Percentiles rank a stretch among this genome's conserved stretches.
phyloP scores from a whole-genome alignment of 495 filamentous ascomycete species.

The Penicillium soppii region DNA sequence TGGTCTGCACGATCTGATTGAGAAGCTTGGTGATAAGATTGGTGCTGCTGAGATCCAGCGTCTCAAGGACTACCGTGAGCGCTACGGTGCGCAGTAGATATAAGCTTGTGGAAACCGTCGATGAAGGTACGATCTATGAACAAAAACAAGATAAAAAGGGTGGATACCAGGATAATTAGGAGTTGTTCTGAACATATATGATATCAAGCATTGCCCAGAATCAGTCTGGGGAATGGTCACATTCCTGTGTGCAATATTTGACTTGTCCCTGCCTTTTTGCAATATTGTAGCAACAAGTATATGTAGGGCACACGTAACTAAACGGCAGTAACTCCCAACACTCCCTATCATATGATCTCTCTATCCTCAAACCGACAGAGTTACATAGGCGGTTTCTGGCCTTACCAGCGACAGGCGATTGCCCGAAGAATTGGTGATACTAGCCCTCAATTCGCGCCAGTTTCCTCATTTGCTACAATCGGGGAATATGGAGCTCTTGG shows the following conservation, averaged over 20 bases:
- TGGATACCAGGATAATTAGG: constrained; percentile 24
- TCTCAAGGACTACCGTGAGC: constrained; percentile 74
- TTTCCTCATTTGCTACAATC: constrained; percentile 4
- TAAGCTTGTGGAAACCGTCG: constrained; percentile 1
- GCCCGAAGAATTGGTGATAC: constrained; percentile 5
- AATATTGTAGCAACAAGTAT: background rate
- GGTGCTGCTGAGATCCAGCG: constrained; percentile 62
- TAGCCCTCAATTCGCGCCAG: background rate
- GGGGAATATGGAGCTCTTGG: constrained; percentile 4
- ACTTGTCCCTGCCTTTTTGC: background rate
- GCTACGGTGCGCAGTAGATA: constrained; percentile 55
- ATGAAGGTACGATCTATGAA: constrained; percentile 24
- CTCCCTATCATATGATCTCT: too few relatives aligned
- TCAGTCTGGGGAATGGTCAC: background rate
- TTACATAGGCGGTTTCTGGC: too few relatives aligned
- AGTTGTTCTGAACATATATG: constrained; percentile 8
- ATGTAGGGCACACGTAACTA: too few relatives aligned
- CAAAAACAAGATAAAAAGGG: constrained; percentile 7
- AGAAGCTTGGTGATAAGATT: constrained; percentile 48
- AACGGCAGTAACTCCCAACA: too few relatives aligned
- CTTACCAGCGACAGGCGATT: too few relatives aligned
- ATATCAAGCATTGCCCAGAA: background rate
- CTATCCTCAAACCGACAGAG: too few relatives aligned
- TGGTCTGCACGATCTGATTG: constrained; percentile 76
- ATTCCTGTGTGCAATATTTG: background rate